Evolutionary conservation across 2,329 filamentous ascomycete species (phyloP), one percentile per base, ranked within the genome.

Genomic region (Knufia fluminis): DNA sequence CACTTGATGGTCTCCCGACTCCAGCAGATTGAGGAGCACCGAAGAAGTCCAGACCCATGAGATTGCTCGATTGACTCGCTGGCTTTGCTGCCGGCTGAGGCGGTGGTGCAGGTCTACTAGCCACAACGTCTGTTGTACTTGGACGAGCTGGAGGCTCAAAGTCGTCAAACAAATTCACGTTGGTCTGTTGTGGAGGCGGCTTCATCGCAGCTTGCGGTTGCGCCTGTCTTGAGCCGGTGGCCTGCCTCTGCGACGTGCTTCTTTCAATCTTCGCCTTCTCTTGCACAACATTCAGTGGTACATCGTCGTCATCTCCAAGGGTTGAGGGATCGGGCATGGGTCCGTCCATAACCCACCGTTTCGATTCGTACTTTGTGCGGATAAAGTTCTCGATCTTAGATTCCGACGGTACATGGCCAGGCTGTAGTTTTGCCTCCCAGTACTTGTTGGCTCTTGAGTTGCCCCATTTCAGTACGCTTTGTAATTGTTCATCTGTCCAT

Each of bases 361-460:
- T 97, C 48, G 92, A 85, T 67, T 98, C 92, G 68, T 98, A 98
- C 70, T 98, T 98, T 50, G 94, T 98, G 58, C 92, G 83, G 61
- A 98, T 97, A 64, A 98, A 98, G 74, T 97, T 98, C 77, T 98
- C 92, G 60, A 98, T 97, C 77, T 98, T 98, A 73, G 86, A 79
- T 72, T 98, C 94, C 19, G 91, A 95, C 1, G 92, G 92, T 41
- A 91, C 81, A 68, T 98, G 92, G 52, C 90, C 90, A 12, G 84
- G 72, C 2, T 91, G 89, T 62, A 98, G 72, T 71, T 97, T 98
- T 54, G 86, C 80, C 70, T 98, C 94, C 91, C 91, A 98, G 68
- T 97, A 83, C 75, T 94, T 97, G 73, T 98, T 98, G 50, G 92
- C 92, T 67, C 90, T 83, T 49, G 85, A 80, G 67, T 98, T 98